phyloP scores from a whole-genome alignment of 176 grass and related monocot species.

The Bromus sterilis region DNA sequence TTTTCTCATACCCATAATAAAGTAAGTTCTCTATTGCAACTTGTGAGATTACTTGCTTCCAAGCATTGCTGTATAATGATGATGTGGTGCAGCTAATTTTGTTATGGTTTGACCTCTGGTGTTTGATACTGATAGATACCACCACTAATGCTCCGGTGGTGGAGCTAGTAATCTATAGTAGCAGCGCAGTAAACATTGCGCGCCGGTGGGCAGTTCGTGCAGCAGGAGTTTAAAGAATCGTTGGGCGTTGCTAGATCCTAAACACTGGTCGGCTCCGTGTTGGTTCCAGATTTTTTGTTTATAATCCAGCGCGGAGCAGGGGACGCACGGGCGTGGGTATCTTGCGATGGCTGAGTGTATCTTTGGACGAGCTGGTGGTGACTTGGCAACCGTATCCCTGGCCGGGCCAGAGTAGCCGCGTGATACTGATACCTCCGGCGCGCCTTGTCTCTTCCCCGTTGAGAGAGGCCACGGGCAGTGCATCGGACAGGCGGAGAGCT shows the following conservation, averaged over 20 bases:
- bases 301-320: background rate
- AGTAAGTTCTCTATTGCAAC: background rate
- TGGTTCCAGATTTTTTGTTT: background rate
- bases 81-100: background rate
- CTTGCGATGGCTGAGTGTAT: background rate
- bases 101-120: background rate
- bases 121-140: too few species aligned
- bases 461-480: too few species aligned
- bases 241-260: background rate
- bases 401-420: background rate
- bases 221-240: background rate
- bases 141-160: too few species aligned
- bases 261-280: background rate
- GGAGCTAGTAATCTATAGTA: too few species aligned
- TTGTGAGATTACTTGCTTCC: background rate
- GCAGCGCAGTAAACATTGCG: too few species aligned
- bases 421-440: background rate
- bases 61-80: background rate
- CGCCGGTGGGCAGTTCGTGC: background rate
- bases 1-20: too few species aligned
- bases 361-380: background rate
- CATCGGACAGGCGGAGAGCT: too few species aligned
- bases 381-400: background rate
- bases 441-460: background rate
- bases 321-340: background rate